Evolutionary conservation across 2,329 filamentous ascomycete species (phyloP), one percentile per base, ranked within the genome.

Genomic region (Aspergillus brasiliensis): DNA sequence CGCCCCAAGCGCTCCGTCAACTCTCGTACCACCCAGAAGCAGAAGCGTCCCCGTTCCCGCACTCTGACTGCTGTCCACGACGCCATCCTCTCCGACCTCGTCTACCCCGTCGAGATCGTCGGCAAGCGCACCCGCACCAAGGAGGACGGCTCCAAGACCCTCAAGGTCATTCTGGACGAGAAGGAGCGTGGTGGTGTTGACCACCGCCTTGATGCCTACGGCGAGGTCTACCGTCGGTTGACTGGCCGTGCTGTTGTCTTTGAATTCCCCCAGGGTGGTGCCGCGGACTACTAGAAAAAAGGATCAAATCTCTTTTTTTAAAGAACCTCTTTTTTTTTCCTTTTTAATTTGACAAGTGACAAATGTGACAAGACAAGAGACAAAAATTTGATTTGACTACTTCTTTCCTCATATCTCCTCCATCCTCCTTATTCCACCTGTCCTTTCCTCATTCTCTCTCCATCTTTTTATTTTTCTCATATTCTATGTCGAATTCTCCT

Each of bases 61-160:
- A 99, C 95, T 71, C 91, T 99, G 79, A 98, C 95, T 69, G 93
- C 95, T 70, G 95, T 99, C 77, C 95, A 99, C 89, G 95, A 99
- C 79, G 90, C 93, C 77, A 97, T 99, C 86, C 91, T 99, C 71
- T 86, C 87, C 79, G 95, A 99, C 83, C 91, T 99, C 78, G 95
- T 97, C 86, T 99, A 91, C 91, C 95, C 95, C 78, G 95, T 99
- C 78, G 95, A 99, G 91, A 99, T 99, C 73, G 95, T 99, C 75
- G 95, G 95, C 84, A 98, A 98, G 92, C 92, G 95, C 79, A 84
- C 93, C 81, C 91, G 95, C 83, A 98, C 95, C 86, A 94, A 96
- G 86, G 94, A 98, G 88, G 95, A 99, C 83, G 92, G 92, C 82
- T 89, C 86, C 89, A 98, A 98, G 91, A 84, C 92, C 80, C 89